These are phyloP conservation scores for Lepidium africanum DNA, from an alignment of 345 rosid species.

Conservation along the genomic window DNA sequence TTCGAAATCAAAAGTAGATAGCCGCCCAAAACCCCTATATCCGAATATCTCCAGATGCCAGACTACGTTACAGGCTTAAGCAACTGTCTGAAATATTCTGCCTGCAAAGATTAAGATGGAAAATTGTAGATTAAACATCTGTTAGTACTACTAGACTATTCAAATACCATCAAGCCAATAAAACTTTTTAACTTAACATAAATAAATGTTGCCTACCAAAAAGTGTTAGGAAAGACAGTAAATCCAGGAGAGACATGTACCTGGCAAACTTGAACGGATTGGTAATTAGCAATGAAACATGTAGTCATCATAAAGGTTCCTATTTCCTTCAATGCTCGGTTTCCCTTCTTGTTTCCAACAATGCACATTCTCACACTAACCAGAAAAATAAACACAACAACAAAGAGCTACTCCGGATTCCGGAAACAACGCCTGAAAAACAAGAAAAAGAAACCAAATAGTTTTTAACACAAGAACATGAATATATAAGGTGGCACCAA, in stretches of 20 bases:
- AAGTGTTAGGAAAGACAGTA: neutral
- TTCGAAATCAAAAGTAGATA: slow-evolving; percentile 35
- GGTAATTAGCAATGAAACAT: slow-evolving; percentile 60
- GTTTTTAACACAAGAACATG: neutral
- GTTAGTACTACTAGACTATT: neutral
- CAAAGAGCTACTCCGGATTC: slow-evolving; percentile 11
- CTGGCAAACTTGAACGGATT: slow-evolving; percentile 87
- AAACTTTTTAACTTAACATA: neutral
- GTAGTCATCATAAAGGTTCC: slow-evolving; percentile 77
- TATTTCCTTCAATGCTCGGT: slow-evolving; percentile 63
- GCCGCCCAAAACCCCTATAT: slow-evolving; percentile 34
- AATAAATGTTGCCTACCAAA: neutral
- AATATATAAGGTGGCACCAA: neutral
- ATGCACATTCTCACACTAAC: slow-evolving; percentile 75
- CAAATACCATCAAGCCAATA: neutral
- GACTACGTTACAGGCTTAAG: slow-evolving; percentile 97
- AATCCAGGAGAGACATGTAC: slow-evolving; percentile 24
- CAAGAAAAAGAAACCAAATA: neutral
- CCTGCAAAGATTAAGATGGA: slow-evolving; percentile 36
- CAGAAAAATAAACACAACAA: slow-evolving; percentile 16
- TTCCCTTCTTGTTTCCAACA: slow-evolving; percentile 60
- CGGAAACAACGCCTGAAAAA: slow-evolving; percentile 34
- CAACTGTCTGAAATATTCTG: slow-evolving; percentile 93
- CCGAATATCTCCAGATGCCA: slow-evolving; percentile 18
- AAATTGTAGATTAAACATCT: neutral